Evolutionary conservation across 2,329 filamentous ascomycete genomes (phyloP).

Genomic region (Scopulariopsis brevicaulis): DNA sequence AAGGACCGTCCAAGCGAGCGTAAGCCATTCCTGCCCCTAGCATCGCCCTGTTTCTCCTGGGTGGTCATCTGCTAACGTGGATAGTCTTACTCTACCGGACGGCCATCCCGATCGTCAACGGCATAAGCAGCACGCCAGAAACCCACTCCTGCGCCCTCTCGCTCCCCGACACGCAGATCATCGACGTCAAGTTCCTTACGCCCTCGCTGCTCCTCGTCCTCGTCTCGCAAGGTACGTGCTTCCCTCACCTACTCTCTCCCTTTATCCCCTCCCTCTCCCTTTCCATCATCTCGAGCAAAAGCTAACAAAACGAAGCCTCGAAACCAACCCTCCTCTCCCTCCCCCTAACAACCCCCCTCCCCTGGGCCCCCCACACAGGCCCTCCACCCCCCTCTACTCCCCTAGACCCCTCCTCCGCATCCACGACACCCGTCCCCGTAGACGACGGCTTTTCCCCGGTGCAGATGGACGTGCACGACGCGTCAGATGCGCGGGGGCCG

Average conservation of each 20-base stretch:
- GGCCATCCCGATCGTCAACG: slow-evolving; percentile 40
- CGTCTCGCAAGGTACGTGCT: slow-evolving; percentile 12
- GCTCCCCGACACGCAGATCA: slow-evolving; percentile 29
- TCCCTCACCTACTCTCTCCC: neutral
- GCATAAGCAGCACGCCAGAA: slow-evolving; percentile 37
- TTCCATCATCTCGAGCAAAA: neutral
- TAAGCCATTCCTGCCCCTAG: slow-evolving; percentile 11
- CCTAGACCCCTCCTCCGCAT: neutral
- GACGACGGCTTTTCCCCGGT: slow-evolving; percentile 25
- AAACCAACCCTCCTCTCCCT: neutral
- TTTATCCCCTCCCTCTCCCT: neutral
- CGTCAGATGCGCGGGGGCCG: slow-evolving; percentile 28
- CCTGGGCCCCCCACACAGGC: slow-evolving; percentile 5
- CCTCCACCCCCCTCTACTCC: neutral
- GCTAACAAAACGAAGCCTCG: neutral
- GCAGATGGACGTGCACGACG: slow-evolving; percentile 39
- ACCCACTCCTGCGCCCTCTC: slow-evolving; percentile 27
- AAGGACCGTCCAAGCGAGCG: slow-evolving; percentile 23
- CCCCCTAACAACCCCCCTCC: neutral
- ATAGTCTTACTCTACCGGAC: slow-evolving; percentile 48
- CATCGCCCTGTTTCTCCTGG: neutral
- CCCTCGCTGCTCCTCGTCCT: slow-evolving; percentile 50
- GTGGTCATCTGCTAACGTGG: neutral
- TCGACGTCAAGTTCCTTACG: slow-evolving; percentile 59
- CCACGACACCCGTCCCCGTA: slow-evolving; percentile 7